Percentiles rank a stretch among this genome's conserved stretches.
Evolutionary conservation across 2,329 filamentous ascomycete species (phyloP).

Genomic region (Amylocarpus encephaloides): DNA sequence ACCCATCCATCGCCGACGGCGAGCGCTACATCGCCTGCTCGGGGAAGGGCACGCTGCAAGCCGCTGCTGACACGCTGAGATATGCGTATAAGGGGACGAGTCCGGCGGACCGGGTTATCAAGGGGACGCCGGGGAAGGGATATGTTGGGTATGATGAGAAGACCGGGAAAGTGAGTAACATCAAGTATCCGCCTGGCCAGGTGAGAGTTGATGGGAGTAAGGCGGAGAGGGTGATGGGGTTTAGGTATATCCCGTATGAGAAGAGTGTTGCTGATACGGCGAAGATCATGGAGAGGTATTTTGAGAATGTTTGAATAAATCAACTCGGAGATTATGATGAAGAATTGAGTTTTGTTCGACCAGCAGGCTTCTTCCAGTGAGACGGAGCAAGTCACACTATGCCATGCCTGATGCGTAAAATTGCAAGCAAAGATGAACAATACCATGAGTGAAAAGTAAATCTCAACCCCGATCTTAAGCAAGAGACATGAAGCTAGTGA

Average conservation of each 20-base stretch:
- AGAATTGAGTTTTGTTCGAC: neutral
- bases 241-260: conserved; percentile 24
- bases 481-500: no score
- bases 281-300: conserved; percentile 27
- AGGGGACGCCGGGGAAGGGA: conserved; percentile 36
- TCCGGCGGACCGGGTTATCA: conserved; percentile 30
- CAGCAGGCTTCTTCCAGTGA: no score
- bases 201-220: conserved; percentile 26
- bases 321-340: neutral
- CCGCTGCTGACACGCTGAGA: conserved; percentile 38
- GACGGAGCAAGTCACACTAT: no score
- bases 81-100: conserved; percentile 32
- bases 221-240: conserved; percentile 25
- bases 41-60: conserved; percentile 33
- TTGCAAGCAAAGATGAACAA: no score
- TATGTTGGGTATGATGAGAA: conserved; percentile 30
- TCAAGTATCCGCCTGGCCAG: conserved; percentile 15
- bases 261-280: conserved; percentile 33
- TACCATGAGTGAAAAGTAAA: no score
- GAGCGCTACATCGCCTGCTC: conserved; percentile 37
- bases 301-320: neutral
- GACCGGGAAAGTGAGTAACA: conserved; percentile 14
- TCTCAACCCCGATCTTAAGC: no score
- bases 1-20: conserved; percentile 33
- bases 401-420: no score